These are phyloP conservation scores for Diaporthe velutina DNA, from an alignment of 2,329 filamentous ascomycete species.

Conservation along the genomic window DNA sequence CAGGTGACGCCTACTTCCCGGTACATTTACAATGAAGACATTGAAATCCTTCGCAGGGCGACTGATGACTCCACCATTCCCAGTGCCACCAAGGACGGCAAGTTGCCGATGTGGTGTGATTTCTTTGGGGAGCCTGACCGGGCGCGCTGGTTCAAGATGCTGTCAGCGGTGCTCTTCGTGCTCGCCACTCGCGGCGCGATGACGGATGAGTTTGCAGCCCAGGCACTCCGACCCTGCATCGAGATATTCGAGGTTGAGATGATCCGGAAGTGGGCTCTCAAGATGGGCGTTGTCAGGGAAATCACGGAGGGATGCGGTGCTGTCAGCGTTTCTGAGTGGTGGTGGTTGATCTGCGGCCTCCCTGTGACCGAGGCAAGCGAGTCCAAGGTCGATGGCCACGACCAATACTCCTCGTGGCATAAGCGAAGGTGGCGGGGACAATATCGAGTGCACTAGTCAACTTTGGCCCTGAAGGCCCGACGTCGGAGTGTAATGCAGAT, in stretches of 20 bases:
- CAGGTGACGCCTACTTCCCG: slow-evolving; percentile 67
- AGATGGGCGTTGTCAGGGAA: slow-evolving; percentile 63
- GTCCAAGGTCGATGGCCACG: background rate
- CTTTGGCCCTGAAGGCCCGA: background rate
- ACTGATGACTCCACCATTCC: slow-evolving; percentile 55
- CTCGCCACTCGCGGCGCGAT: slow-evolving; percentile 73
- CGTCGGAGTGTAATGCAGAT: background rate
- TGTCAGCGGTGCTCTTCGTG: slow-evolving; percentile 73
- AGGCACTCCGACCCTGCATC: slow-evolving; percentile 68
- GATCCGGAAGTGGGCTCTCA: slow-evolving; percentile 70
- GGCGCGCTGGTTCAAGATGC: slow-evolving; percentile 73
- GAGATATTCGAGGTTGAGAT: slow-evolving; percentile 74
- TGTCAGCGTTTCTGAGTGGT: slow-evolving; percentile 69
- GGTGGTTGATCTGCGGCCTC: slow-evolving; percentile 72
- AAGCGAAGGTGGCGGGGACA: slow-evolving; percentile 35
- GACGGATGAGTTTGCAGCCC: slow-evolving; percentile 64
- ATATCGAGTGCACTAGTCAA: slow-evolving; percentile 30
- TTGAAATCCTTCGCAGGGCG: slow-evolving; percentile 40
- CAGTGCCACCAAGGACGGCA: slow-evolving; percentile 54
- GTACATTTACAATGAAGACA: slow-evolving; percentile 63
- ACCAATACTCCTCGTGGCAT: slow-evolving; percentile 36
- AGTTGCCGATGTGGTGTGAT: slow-evolving; percentile 80
- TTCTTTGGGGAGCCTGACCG: slow-evolving; percentile 72
- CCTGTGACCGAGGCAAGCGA: slow-evolving; percentile 36
- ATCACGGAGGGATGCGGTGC: slow-evolving; percentile 50